Percentiles rank a stretch among this genome's conserved stretches.
Conservation (phyloP, 1,284 basidiomycete genomes). For the Cryptococcus sp. region DNA sequence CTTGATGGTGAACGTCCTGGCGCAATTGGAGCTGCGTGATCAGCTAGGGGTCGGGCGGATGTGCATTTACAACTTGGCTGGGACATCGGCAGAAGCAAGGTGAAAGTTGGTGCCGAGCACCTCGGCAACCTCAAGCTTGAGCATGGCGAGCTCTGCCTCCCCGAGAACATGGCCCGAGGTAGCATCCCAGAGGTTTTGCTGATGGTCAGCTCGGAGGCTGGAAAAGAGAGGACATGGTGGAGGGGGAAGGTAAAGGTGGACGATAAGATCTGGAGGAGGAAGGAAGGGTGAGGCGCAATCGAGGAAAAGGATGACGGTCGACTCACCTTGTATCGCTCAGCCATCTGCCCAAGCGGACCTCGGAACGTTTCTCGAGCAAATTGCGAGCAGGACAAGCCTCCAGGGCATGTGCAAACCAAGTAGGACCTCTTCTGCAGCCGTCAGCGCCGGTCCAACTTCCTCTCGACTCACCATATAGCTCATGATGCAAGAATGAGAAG, state of each 20-base stretch:
- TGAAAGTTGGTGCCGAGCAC: neutral
- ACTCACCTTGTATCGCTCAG: conserved; percentile 3
- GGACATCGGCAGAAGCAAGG: neutral
- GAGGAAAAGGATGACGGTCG: neutral
- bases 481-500: too few relatives aligned
- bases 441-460: too few relatives aligned
- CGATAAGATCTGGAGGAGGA: too few relatives aligned
- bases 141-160: neutral
- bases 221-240: too few relatives aligned
- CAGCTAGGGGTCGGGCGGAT: neutral
- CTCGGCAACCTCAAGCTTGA: neutral
- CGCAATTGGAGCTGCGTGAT: conserved; percentile 2
- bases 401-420: neutral
- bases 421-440: too few relatives aligned
- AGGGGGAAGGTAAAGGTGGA: too few relatives aligned
- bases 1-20: conserved; percentile 4
- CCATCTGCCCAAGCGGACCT: neutral
- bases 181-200: conserved; percentile 1
- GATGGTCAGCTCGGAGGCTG: neutral
- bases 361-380: neutral
- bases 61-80: neutral
- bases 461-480: too few relatives aligned
- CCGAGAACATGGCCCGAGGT: neutral
- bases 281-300: too few relatives aligned
- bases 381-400: neutral